Conservation (phyloP, 2,329 filamentous ascomycete genomes). For the Simplicillium aogashimaense region DNA sequence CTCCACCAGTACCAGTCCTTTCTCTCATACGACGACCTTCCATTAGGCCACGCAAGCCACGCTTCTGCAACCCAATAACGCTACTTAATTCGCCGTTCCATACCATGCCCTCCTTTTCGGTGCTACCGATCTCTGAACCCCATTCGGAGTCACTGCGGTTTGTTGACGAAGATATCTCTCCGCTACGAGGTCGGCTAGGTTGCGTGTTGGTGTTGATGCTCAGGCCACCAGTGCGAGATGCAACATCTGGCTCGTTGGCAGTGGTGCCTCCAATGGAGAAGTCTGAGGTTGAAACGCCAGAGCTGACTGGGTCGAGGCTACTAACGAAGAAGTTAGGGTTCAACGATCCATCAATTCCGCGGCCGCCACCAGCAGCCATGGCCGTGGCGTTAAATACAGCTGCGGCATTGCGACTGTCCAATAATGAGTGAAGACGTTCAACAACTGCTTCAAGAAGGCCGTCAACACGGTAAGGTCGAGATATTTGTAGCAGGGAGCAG, state of each 20-base stretch:
- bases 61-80: slow-evolving; percentile 91
- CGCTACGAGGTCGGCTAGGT: slow-evolving; percentile 29
- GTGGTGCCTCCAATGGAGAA: slow-evolving; percentile 21
- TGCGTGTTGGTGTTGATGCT: slow-evolving; percentile 36
- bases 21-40: slow-evolving; percentile 82
- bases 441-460: slow-evolving; percentile 88
- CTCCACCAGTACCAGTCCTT: slow-evolving; percentile 38
- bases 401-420: slow-evolving; percentile 89
- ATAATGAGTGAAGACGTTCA: slow-evolving; percentile 75
- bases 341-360: slow-evolving; percentile 61
- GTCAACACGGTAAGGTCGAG: slow-evolving; percentile 86
- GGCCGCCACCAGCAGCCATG: slow-evolving; percentile 91
- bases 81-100: slow-evolving; percentile 79
- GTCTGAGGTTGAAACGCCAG: slow-evolving; percentile 21
- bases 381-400: slow-evolving; percentile 97
- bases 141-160: slow-evolving; percentile 46
- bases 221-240: slow-evolving; percentile 27
- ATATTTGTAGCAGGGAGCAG: slow-evolving; percentile 88
- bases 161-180: slow-evolving; percentile 37
- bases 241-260: slow-evolving; percentile 19
- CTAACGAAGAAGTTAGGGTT: slow-evolving; percentile 54
- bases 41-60: slow-evolving; percentile 86
- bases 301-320: slow-evolving; percentile 31
- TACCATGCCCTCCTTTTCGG: slow-evolving; percentile 39
- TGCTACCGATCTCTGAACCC: slow-evolving; percentile 43